A percentile compares a stretch with the other conserved stretches of the same genome.
Evolutionary conservation across 306 rosid species (phyloP).

Genomic region (Trichosanthes truncata): DNA sequence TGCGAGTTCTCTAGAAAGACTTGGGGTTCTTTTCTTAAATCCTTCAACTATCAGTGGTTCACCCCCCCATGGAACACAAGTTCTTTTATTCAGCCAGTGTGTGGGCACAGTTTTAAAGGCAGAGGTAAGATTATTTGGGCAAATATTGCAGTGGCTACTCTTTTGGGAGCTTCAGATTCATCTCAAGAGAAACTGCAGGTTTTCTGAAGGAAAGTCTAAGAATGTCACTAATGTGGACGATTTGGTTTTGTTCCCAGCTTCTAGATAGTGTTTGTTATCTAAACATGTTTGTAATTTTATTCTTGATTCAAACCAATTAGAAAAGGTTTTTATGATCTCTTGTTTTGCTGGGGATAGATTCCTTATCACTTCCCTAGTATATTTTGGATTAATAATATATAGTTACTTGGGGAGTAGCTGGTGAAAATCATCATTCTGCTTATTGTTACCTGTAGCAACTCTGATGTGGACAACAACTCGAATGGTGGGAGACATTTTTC

Average conservation of each 20-base stretch:
- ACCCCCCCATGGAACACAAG: neutral
- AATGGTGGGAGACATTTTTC: neutral
- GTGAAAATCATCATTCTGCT: neutral
- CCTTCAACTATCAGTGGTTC: neutral
- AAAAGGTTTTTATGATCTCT: neutral
- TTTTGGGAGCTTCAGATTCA: slow-evolving; percentile 1
- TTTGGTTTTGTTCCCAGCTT: slow-evolving; percentile 3
- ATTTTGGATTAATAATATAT: neutral
- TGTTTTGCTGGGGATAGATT: neutral
- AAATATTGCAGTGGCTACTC: neutral
- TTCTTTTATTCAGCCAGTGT: neutral
- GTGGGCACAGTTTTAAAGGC: neutral
- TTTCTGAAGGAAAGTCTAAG: neutral
- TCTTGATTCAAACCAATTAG: neutral
- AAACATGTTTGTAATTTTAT: neutral
- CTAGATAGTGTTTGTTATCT: neutral
- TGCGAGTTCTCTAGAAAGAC: neutral
- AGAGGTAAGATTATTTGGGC: neutral
- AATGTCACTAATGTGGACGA: neutral
- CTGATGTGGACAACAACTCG: neutral
- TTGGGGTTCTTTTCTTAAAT: neutral
- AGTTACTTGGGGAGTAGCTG: neutral
- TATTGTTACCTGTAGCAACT: neutral
- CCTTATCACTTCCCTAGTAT: neutral
- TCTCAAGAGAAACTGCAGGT: neutral